Evolutionary conservation across 345 rosid species (phyloP), one percentile per base, ranked within the genome.

Genomic region (Syzygium grande): DNA sequence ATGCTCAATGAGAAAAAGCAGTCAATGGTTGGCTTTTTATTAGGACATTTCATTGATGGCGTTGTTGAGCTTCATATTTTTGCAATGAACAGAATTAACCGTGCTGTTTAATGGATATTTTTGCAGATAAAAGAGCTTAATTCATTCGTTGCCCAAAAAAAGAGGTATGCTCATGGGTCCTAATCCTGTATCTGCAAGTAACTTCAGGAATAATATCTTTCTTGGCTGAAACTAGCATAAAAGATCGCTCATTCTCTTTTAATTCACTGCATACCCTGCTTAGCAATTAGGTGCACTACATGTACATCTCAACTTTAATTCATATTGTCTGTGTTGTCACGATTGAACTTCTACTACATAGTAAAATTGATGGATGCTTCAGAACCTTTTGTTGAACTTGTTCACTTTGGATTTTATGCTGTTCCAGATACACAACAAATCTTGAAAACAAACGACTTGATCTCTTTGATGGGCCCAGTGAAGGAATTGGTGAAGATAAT

Each of bases 1-100:
- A 94, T 92, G 93, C 93, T 97, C 88, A 96, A 87, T 85, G 99
- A 97, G 87, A 94, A 95, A 92, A 96, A 93, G 86, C 99, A 97
- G 86, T 94, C 99, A 59, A 93, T 97, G 99, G 99, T 95, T 43
- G 65, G 87, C 77, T 80, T 63, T 78, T 84, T 34, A 30, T 43
- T 38, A 58, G 56, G 49, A 14, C 68, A 41, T 52, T 43, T 86
- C 21, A 34, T 77, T 6, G 11, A 19, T 23, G 53, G 15, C 51
- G 17, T 30, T 65, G 84, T 53, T 87, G 85, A 30, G 38, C 9
- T 54, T 80, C 56, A 12, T 83, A 6, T 58, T 56, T 79, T 79
- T 49, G 78, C 61, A 43, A 27, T 54, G 34, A 55, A 58, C 29
- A 12, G 43, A n/a, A 58, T 25, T 61, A 84, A 51, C 55, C 9